phyloP scores from a whole-genome alignment of 2,329 filamentous ascomycete genomes.

The Boeremia lycopersici region DNA sequence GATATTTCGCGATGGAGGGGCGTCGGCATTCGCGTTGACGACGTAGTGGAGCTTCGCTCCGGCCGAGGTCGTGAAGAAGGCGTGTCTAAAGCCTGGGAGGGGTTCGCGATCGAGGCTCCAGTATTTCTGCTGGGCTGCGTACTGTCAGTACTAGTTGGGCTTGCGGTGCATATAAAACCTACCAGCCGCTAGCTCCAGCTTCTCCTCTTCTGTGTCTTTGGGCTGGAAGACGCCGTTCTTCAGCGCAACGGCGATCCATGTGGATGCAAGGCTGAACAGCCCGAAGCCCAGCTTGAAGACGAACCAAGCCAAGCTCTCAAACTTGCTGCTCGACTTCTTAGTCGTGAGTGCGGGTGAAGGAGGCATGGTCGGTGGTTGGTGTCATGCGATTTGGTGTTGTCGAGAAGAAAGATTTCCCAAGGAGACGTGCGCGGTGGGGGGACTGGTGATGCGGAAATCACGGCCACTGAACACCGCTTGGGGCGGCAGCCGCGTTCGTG shows the following conservation, averaged over 20 bases:
- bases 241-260: conserved; percentile 29
- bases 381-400: neutral
- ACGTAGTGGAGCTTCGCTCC: conserved; percentile 63
- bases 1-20: conserved; percentile 44
- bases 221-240: conserved; percentile 38
- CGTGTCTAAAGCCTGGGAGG: conserved; percentile 55
- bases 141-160: neutral
- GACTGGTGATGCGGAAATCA: neutral
- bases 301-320: conserved; percentile 32
- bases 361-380: conserved; percentile 6
- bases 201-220: conserved; percentile 34
- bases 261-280: conserved; percentile 30
- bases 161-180: neutral
- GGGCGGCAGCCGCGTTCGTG: neutral
- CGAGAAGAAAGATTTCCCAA: neutral
- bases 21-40: conserved; percentile 38
- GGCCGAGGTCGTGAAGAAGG: conserved; percentile 57
- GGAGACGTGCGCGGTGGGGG: conserved; percentile 7
- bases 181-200: conserved; percentile 36
- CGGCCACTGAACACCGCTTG: neutral
- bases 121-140: conserved; percentile 57
- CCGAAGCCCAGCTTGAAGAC: conserved; percentile 42
- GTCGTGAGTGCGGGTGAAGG: conserved; percentile 4
- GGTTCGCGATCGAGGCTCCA: conserved; percentile 60
- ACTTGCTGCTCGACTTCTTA: neutral